These are phyloP conservation scores for Candida sanyiensis DNA, from an alignment of 805 yeast genomes.

Conservation along the genomic window DNA sequence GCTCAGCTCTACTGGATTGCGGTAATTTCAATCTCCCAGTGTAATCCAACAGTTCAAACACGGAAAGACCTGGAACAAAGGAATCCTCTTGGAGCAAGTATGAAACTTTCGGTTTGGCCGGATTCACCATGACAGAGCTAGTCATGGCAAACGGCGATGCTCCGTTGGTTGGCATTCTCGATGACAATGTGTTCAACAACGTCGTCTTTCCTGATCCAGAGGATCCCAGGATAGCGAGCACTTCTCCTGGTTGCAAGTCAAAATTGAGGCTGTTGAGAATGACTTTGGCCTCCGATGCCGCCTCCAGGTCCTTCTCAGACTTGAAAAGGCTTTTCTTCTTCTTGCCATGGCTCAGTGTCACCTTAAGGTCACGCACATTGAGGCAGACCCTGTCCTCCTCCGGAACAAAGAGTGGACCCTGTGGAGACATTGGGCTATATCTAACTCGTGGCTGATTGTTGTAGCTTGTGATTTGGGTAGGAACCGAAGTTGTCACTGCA, in stretches of 20 bases:
- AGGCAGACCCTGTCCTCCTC: slow-evolving; percentile 8
- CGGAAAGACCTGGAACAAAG: slow-evolving; percentile 64
- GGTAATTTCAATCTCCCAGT: slow-evolving; percentile 72
- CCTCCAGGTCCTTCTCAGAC: slow-evolving; percentile 1
- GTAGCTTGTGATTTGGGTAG: not conserved
- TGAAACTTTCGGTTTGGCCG: slow-evolving; percentile 31
- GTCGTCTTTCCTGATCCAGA: slow-evolving; percentile 89
- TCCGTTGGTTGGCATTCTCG: slow-evolving; percentile 32
- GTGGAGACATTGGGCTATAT: not conserved
- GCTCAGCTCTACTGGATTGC: slow-evolving; percentile 36
- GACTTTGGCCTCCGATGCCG: slow-evolving; percentile 20
- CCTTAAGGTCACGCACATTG: slow-evolving; percentile 9
- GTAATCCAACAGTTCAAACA: slow-evolving; percentile 60
- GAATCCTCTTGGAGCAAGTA: slow-evolving; percentile 76
- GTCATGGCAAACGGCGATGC: slow-evolving; percentile 32
- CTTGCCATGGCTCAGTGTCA: slow-evolving; percentile 5
- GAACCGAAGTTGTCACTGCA: no score
- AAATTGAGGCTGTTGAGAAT: slow-evolving; percentile 50
- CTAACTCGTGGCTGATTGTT: no score
- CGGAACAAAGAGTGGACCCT: slow-evolving; percentile 9
- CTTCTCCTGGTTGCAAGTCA: slow-evolving; percentile 51
- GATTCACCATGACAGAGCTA: slow-evolving; percentile 37
- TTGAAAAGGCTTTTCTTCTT: slow-evolving; percentile 4
- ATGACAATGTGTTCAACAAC: slow-evolving; percentile 58
- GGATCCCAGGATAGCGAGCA: slow-evolving; percentile 82